Base-by-base conservation (phyloP, 2,329 filamentous ascomycete genomes). In the Colletotrichum abscissum region DNA sequence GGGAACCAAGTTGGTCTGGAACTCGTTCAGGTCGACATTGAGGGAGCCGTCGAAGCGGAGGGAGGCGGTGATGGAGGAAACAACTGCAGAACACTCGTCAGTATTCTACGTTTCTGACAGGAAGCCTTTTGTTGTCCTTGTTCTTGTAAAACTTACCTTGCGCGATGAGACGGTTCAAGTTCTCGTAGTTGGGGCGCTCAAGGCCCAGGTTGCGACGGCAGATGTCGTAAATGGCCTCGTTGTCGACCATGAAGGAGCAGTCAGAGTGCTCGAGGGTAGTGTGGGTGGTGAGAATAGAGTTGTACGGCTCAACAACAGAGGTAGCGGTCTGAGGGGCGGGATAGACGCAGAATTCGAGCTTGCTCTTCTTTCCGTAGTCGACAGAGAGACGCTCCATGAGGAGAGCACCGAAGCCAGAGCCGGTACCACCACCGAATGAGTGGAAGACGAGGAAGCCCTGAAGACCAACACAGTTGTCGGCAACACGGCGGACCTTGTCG, bases 361-460 rank as follows among this genome's bases (percentile, higher is more conserved):
- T 99, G 91, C 94, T 97, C 93, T 99, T 99, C 93, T 99, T 99
- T 89, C 97, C 96, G 84, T 98, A 99, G 88, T 99, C 97, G 81
- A 98, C 94, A 46, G 97, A 98, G 75, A 99, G 92, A 84, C 97
- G 96, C 90, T 99, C 97, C 95, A 99, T 97, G 80, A 99, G 90
- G 78, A 99, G 92, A 81, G 97, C 97, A 87, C 97, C 97, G 86
- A 99, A 99, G 83, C 97, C 97, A 80, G 97, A 99, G 81, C 97
- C 97, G 80, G 97, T 99, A 89, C 97, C 97, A 87, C 97, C 97
- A 87, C 97, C 97, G 84, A 99, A 98, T 74, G 96, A 98, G 93
- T 99, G 97, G 94, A 98, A 98, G 83, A 99, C 95, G 78, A 98
- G 91, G 93, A 99, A 99, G 82, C 97, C 97, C 86, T 99, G 97